Conservation (phyloP, 176 grass and related monocot genomes). For the Pontederia paniculata region DNA sequence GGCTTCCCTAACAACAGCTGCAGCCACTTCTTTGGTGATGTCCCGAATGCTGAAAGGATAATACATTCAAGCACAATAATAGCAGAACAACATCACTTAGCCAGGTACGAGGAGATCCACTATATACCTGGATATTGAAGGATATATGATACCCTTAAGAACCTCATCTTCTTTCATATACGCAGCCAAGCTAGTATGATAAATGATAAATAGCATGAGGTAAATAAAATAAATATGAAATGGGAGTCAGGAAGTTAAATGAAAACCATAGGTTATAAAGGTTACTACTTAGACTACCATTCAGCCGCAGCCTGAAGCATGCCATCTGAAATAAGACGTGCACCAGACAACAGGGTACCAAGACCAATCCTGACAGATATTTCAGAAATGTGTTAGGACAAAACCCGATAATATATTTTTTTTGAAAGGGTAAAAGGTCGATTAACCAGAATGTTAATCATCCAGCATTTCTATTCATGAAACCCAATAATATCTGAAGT, state of each 20-base stretch:
- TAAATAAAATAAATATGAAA: conserved; percentile 20
- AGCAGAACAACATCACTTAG: neutral
- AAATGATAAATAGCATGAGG: neutral
- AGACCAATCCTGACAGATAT: conserved; percentile 69
- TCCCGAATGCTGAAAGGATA: conserved; percentile 65
- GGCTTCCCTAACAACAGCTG: conserved; percentile 83
- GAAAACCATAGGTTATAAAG: conserved; percentile 12
- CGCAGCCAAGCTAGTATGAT: conserved; percentile 68
- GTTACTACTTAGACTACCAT: conserved; percentile 44
- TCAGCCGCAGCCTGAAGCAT: conserved; percentile 95
- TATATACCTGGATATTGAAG: conserved; percentile 69
- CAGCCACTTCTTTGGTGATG: conserved; percentile 90
- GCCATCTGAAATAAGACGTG: conserved; percentile 76
- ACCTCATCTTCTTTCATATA: conserved; percentile 94
- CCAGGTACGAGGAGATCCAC: neutral
- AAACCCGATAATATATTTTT: too few species aligned
- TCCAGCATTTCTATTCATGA: too few species aligned
- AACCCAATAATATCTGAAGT: conserved; percentile 10
- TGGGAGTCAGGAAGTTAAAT: neutral
- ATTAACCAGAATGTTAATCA: too few species aligned
- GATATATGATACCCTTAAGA: conserved; percentile 84
- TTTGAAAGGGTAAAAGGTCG: too few species aligned
- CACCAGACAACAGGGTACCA: conserved; percentile 91
- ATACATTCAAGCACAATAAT: conserved; percentile 6
- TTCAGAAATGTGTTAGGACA: neutral